Evolutionary conservation across 805 yeast genomes (phyloP), one percentile per base, ranked within the genome.

Genomic region (Saturnispora ahearnii): DNA sequence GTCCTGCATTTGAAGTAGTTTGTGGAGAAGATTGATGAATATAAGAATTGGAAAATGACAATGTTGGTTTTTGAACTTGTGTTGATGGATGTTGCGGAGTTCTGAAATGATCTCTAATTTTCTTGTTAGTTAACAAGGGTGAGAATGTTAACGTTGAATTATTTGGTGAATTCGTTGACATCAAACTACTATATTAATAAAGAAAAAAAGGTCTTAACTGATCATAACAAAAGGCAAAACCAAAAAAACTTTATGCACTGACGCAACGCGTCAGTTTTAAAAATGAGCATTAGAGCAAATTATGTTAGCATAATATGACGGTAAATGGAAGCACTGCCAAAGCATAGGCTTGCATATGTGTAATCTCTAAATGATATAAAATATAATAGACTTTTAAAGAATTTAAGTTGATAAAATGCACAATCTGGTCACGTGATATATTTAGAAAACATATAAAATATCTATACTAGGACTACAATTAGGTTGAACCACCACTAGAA

Each of bases 101-200:
- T 37, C 62, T 64, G 45, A 66, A 64, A 38, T 62, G 61, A 51
- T 67, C 71, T 47, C 58, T 57, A 18, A 64, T 57, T 30, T 59
- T 55, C 44, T 60, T 58, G 44, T 62, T 62, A 4, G 72, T 67
- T 30, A 84, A 70, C 56, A 79, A 68, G 0, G 93, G 91, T 3
- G 90, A 83, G 28, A 85, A 83, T 28, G 82, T 82, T 44, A 85
- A 65, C 4, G 89, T 83, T 1, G 91, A 84, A 54, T 78, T 82
- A 61, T 82, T 84, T 56, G 83, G 90, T 24, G 66, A 63, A 37
- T 63, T 62, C 3, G 55, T 51, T 2, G 64, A 46, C 66, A 63
- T 61, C 18, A 21, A 22, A 9, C 15, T 4, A 15, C 2, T 11
- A 1, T 10, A 4, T 4, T 9, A 5, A 3, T 36, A 6, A 36